Base-by-base conservation (phyloP, 2,329 filamentous ascomycete species). In the Stachybotrys elegans region DNA sequence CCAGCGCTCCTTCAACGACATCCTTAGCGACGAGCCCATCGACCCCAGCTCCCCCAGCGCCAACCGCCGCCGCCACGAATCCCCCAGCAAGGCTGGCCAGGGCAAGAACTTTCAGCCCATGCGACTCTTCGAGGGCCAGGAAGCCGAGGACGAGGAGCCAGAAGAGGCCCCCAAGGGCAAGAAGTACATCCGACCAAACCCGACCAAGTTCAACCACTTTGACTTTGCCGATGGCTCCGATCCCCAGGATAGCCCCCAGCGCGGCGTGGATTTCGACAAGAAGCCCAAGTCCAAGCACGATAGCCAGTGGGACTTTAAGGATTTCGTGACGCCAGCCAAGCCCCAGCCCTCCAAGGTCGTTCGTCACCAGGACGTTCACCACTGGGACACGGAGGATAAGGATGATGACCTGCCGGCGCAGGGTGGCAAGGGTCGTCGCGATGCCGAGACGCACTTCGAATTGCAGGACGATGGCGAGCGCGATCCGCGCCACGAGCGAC, bases 241-340 rank as follows among this genome's bases (percentile, higher is more conserved):
- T 44, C 67, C 70, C 14, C 65, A 69, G 48, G 72, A 78, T 41
- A 65, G 64, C 16, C 68, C 72, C 13, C 57, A 69, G 50, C 59
- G 69, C n/a, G 68, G 62, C 42, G 54, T 66, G 7, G 53, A 65
- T 4, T 58, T 66, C 19, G 62, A 73, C 17, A 63, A 74, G 43
- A 61, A 61, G 20, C 63, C 68, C 48, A 76, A 75, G 58, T 72
- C 74, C 43, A 88, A 86, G 68, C 83, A 88, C 60, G 71, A 75
- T 47, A 82, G 82, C 51, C 84, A 88, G 49, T 96, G 92, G 90
- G 81, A 82, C 40, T 97, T 97, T 64, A 81, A 88, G 48, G 90
- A 95, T 66, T 95, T 95, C 56, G 71, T 72, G 14, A 95, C 91
- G 1, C 92, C 92, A 0, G 78, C 84, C 51, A 95, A 95, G 73